A percentile compares a stretch with the other conserved stretches of the same genome.
These are phyloP conservation scores for Penicillium paxilli DNA, from an alignment of 495 filamentous ascomycete species.

Conservation along the genomic window DNA sequence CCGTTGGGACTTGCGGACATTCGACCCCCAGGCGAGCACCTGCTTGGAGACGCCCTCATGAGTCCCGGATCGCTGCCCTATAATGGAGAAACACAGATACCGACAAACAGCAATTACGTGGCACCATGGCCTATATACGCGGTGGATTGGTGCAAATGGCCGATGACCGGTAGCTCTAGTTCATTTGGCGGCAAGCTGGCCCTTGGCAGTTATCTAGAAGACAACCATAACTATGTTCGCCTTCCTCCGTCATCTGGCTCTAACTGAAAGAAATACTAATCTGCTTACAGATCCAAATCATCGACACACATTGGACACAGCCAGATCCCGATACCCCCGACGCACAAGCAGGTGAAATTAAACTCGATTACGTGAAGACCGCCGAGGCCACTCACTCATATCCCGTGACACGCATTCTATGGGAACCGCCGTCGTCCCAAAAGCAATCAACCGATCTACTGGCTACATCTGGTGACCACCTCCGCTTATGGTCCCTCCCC, in stretches of 20 bases:
- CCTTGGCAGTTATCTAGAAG: slow-evolving; percentile 93
- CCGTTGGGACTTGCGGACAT: slow-evolving; percentile 91
- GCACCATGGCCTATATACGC: slow-evolving; percentile 95
- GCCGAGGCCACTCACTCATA: slow-evolving; percentile 98
- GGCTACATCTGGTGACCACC: slow-evolving; percentile 94
- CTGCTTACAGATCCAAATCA: slow-evolving; percentile 82
- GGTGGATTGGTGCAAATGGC: slow-evolving; percentile 99
- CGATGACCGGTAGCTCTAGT: slow-evolving; percentile 62
- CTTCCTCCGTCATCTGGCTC: not conserved
- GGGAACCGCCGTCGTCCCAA: slow-evolving; percentile 96
- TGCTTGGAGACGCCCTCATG: slow-evolving; percentile 63
- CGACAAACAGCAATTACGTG: slow-evolving; percentile 83
- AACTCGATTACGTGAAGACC: slow-evolving; percentile 88
- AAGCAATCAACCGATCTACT: slow-evolving; percentile 96
- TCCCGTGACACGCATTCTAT: slow-evolving; percentile 91
- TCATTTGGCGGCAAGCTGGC: slow-evolving; percentile 87
- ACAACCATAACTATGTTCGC: slow-evolving; percentile 94
- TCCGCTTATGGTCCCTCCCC: slow-evolving; percentile 91
- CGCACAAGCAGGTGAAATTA: slow-evolving; percentile 68
- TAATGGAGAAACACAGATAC: slow-evolving; percentile 50
- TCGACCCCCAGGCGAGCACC: slow-evolving; percentile 73
- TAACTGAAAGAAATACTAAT: no score
- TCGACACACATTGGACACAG: slow-evolving; percentile 79
- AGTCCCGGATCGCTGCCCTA: slow-evolving; percentile 38
- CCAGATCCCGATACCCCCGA: slow-evolving; percentile 62